Conservation (phyloP, 805 yeast genomes). For the Candida mattraensis region DNA sequence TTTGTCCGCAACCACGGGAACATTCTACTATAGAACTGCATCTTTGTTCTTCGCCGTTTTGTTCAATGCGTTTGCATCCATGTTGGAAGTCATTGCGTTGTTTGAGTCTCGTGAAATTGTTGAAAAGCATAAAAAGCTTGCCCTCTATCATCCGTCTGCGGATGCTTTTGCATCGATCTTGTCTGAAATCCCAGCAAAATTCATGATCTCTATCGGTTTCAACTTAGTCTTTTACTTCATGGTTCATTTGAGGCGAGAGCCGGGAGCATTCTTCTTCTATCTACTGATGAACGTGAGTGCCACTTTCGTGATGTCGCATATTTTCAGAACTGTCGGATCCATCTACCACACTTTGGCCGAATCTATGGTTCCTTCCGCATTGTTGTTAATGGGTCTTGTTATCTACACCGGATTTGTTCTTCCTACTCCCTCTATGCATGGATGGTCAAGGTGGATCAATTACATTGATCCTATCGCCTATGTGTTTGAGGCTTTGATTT, state of each 20-base stretch:
- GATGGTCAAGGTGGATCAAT: conserved; percentile 65
- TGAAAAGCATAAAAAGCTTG: conserved; percentile 55
- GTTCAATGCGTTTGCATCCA: conserved; percentile 58
- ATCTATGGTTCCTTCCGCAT: conserved; percentile 57
- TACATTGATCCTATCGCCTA: conserved; percentile 57
- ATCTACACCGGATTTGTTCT: conserved; percentile 57
- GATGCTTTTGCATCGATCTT: conserved; percentile 55
- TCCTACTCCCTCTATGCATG: conserved; percentile 53
- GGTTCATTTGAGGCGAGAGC: conserved; percentile 48
- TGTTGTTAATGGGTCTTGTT: conserved; percentile 46
- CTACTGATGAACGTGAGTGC: conserved; percentile 41
- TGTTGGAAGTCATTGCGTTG: conserved; percentile 54
- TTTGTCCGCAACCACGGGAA: conserved; percentile 37
- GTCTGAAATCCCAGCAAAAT: conserved; percentile 50
- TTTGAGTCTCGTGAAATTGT: conserved; percentile 55
- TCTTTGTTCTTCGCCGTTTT: conserved; percentile 63
- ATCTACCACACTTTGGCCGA: conserved; percentile 44
- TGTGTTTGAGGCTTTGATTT: conserved; percentile 56
- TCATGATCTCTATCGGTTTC: conserved; percentile 43
- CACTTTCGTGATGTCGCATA: conserved; percentile 52
- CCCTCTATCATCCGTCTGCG: conserved; percentile 57
- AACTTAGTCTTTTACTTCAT: conserved; percentile 50
- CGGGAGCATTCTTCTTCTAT: conserved; percentile 56
- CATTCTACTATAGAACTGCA: conserved; percentile 56
- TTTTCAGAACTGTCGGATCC: conserved; percentile 53